Conservation (phyloP, 805 yeast genomes). For the Saccharomycopsis olivae region DNA sequence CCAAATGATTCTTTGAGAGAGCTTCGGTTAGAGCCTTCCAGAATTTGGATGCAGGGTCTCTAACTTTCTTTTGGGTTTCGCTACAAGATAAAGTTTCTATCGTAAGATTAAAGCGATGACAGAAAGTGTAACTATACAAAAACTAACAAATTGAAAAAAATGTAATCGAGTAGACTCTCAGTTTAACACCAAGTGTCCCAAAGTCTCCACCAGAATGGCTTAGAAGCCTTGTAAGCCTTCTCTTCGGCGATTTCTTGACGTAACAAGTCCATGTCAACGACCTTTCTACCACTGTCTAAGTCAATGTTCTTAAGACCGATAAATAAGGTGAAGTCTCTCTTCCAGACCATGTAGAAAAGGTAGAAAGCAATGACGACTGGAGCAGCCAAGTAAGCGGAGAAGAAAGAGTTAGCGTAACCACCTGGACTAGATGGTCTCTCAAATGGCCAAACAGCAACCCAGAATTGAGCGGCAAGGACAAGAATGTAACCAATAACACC, state of each 20-base stretch:
- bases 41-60: no score
- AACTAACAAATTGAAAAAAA: no score
- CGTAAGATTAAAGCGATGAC: no score
- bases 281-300: constrained; percentile 53
- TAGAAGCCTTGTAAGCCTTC: constrained; percentile 29
- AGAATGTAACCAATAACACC: constrained; percentile 49
- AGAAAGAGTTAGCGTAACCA: constrained; percentile 49
- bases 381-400: constrained; percentile 52
- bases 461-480: constrained; percentile 68
- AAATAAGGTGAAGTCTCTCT: constrained; percentile 29
- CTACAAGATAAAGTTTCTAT: no score
- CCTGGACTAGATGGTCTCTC: constrained; percentile 49
- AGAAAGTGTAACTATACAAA: no score
- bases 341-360: constrained; percentile 48
- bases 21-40: no score
- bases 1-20: no score
- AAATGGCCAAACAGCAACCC: constrained; percentile 70
- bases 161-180: neutral
- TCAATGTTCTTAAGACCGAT: constrained; percentile 43
- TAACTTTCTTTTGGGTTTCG: no score
- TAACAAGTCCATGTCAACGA: constrained; percentile 41
- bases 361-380: constrained; percentile 52
- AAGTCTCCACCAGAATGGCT: constrained; percentile 37
- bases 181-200: constrained; percentile 38
- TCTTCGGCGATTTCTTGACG: constrained; percentile 45